These are phyloP conservation scores for Balakata baccata DNA, from an alignment of 345 rosid genomes.

Conservation along the genomic window DNA sequence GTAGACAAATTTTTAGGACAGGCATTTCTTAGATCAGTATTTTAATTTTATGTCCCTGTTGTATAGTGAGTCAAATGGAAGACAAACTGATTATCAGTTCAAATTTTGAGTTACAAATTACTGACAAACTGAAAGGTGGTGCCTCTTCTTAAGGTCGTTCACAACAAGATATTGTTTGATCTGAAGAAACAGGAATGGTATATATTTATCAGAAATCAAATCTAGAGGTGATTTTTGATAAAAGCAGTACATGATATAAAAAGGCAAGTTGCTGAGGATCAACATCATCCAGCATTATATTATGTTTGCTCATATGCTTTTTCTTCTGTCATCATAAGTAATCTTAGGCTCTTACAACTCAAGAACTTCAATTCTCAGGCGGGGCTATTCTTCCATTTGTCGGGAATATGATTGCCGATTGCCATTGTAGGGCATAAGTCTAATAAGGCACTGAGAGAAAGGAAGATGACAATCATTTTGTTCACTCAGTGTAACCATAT, in stretches of 20 bases:
- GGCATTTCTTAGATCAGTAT: not conserved
- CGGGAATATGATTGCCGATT: not conserved
- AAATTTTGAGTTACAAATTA: not conserved
- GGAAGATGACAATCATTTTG: slow-evolving; percentile 11
- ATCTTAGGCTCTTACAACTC: not conserved
- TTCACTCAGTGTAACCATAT: slow-evolving; percentile 1
- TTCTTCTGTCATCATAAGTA: not conserved
- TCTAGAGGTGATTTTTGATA: not conserved
- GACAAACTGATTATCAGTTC: not conserved
- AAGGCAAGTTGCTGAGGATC: not conserved
- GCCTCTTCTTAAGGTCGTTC: not conserved
- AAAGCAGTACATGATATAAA: not conserved
- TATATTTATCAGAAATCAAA: not conserved
- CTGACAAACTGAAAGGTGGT: not conserved
- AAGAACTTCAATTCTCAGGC: not conserved
- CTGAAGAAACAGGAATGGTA: too few relatives aligned
- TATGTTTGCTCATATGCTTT: not conserved
- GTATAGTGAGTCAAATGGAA: not conserved
- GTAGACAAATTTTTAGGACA: not conserved
- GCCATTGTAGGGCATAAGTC: slow-evolving; percentile 3
- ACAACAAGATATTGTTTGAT: too few relatives aligned
- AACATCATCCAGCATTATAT: not conserved
- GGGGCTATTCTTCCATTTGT: not conserved
- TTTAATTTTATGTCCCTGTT: not conserved
- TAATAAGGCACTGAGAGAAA: not conserved